Evolutionary conservation across 257 asterid genomes (phyloP).

Genomic region (Vinca minor): DNA sequence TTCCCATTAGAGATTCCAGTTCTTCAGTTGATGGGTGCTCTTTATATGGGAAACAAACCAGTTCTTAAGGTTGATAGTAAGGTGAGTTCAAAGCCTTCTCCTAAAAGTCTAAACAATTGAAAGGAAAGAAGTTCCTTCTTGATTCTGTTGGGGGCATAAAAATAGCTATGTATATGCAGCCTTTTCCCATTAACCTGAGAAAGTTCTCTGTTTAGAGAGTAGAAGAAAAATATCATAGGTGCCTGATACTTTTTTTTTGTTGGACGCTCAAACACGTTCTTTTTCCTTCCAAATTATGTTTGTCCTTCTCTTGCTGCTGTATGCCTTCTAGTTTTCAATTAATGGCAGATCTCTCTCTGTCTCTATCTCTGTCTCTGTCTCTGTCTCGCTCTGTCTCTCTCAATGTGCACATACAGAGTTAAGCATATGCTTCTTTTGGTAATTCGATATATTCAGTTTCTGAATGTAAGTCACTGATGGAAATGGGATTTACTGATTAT

Average conservation of each 20-base stretch:
- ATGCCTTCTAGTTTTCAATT: background rate
- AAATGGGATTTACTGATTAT: background rate
- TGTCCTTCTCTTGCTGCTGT: background rate
- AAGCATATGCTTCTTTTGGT: background rate
- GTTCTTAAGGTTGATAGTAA: constrained; percentile 94
- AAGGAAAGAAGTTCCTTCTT: background rate
- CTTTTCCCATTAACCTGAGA: background rate
- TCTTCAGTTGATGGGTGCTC: constrained; percentile 98
- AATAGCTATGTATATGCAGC: background rate
- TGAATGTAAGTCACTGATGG: background rate
- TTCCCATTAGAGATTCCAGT: constrained; percentile 94
- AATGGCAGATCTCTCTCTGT: background rate
- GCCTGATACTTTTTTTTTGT: background rate
- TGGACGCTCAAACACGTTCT: background rate
- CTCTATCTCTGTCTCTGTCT: background rate
- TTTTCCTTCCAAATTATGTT: background rate
- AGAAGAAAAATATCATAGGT: background rate
- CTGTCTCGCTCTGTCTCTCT: background rate
- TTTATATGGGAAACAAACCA: constrained; percentile 98
- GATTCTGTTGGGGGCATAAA: background rate
- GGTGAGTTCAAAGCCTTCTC: constrained; percentile 28
- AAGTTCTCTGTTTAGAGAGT: background rate
- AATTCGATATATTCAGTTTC: background rate
- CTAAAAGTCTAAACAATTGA: background rate
- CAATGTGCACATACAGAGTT: background rate